These are phyloP conservation scores for Rhododendron molle DNA, from an alignment of 148 eudicot species.

Conservation along the genomic window DNA sequence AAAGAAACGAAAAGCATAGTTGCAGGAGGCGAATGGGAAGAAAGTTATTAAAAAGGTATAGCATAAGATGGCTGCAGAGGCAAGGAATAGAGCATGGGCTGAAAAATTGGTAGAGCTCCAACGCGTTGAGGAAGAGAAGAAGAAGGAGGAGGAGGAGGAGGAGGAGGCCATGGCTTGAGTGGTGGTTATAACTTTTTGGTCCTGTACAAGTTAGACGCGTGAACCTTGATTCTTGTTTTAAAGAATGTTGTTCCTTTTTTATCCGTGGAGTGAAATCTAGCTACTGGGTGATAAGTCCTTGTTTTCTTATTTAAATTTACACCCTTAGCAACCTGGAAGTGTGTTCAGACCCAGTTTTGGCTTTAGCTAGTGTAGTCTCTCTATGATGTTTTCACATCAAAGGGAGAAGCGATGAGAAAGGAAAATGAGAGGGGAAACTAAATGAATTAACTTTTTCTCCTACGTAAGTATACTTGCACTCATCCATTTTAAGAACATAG, in stretches of 20 bases:
- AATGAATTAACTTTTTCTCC: too few relatives aligned
- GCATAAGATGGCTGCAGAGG: constrained; percentile 97
- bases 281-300: not conserved
- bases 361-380: too few relatives aligned
- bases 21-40: too few relatives aligned
- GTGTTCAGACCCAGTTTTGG: not conserved
- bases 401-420: too few relatives aligned
- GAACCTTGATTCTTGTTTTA: not conserved
- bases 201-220: not conserved
- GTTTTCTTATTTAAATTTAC: not conserved
- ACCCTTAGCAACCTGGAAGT: not conserved
- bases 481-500: too few relatives aligned
- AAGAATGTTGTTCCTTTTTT: not conserved
- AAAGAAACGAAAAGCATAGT: too few relatives aligned
- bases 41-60: constrained; percentile 51
- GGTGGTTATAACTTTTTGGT: not conserved
- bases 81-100: constrained; percentile 93
- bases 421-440: too few relatives aligned
- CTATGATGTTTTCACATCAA: too few relatives aligned
- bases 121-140: constrained; percentile 71
- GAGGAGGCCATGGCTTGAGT: constrained; percentile 38
- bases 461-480: too few relatives aligned
- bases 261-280: not conserved
- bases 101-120: constrained; percentile 71
- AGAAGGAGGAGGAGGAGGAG: too few relatives aligned